Conservation (phyloP, 306 rosid species). For the Acacia crassicarpa region DNA sequence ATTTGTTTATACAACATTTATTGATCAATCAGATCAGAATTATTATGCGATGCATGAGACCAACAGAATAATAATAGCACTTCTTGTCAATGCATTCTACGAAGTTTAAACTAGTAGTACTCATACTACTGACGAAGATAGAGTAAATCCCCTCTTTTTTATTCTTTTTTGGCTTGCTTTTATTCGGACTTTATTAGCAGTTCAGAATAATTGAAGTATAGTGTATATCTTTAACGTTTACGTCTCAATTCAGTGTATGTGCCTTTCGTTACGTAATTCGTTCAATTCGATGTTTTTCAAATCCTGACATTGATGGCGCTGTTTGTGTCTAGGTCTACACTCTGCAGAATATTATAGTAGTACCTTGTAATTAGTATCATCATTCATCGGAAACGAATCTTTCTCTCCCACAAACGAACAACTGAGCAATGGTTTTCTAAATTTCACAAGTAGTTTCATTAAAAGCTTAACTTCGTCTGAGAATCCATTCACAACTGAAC, state of each 20-base stretch:
- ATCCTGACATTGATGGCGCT: background rate
- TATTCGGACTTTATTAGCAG: background rate
- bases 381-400: conserved; percentile 16
- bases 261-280: background rate
- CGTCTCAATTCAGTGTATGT: conserved; percentile 19
- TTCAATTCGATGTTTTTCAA: conserved; percentile 8
- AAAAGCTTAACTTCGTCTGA: background rate
- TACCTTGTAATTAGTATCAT: background rate
- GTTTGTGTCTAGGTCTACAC: background rate
- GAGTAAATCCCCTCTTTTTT: background rate
- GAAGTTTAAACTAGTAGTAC: background rate
- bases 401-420: background rate
- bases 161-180: background rate
- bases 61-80: background rate
- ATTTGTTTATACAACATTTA: background rate
- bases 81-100: background rate
- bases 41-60: background rate
- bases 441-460: too few species aligned
- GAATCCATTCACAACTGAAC: background rate
- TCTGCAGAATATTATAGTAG: background rate
- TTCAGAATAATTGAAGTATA: background rate
- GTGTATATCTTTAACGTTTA: background rate
- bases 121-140: background rate
- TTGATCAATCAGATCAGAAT: background rate
- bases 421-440: background rate